Conservation (phyloP, 805 yeast genomes). For the Sungouiella blattae region DNA sequence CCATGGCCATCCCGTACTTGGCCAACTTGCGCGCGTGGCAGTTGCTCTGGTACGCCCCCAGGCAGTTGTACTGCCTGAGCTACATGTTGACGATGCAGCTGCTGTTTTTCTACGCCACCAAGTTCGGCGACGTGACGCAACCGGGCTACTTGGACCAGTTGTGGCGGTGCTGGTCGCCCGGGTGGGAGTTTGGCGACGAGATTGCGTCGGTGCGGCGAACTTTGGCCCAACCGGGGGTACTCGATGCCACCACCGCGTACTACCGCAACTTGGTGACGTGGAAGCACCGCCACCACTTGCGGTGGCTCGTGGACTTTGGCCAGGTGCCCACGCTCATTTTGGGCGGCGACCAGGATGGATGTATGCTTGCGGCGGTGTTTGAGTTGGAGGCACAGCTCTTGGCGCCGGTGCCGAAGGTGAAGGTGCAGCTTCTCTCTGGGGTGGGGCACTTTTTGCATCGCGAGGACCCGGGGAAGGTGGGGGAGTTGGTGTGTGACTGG, state of each 20-base stretch:
- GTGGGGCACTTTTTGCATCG: slow-evolving; percentile 41
- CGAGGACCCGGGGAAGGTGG: slow-evolving; percentile 32
- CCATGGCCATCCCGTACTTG: slow-evolving; percentile 40
- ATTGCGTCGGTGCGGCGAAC: slow-evolving; percentile 28
- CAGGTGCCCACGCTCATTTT: slow-evolving; percentile 35
- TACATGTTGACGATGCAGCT: slow-evolving; percentile 39
- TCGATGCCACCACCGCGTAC: slow-evolving; percentile 37
- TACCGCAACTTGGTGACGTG: slow-evolving; percentile 25
- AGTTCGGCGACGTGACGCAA: slow-evolving; percentile 12
- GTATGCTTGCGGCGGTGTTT: slow-evolving; percentile 30
- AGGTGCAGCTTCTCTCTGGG: slow-evolving; percentile 22
- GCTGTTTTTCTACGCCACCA: slow-evolving; percentile 18
- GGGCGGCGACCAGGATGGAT: slow-evolving; percentile 38
- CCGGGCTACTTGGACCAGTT: slow-evolving; percentile 28
- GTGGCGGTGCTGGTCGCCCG: slow-evolving; percentile 40
- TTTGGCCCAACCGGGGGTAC: slow-evolving; percentile 21
- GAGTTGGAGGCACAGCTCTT: slow-evolving; percentile 22
- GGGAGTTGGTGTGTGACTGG: slow-evolving; percentile 26
- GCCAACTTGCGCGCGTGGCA: slow-evolving; percentile 26
- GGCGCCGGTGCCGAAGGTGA: slow-evolving; percentile 16
- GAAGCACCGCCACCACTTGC: slow-evolving; percentile 7
- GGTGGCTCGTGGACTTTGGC: slow-evolving; percentile 29
- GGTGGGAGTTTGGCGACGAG: slow-evolving; percentile 28
- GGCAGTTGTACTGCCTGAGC: slow-evolving; percentile 31
- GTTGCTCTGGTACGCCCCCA: slow-evolving; percentile 27